Percentiles rank a stretch among this genome's conserved stretches.
phyloP scores from a whole-genome alignment of 805 yeast genomes.

The Osmozyma mogii region DNA sequence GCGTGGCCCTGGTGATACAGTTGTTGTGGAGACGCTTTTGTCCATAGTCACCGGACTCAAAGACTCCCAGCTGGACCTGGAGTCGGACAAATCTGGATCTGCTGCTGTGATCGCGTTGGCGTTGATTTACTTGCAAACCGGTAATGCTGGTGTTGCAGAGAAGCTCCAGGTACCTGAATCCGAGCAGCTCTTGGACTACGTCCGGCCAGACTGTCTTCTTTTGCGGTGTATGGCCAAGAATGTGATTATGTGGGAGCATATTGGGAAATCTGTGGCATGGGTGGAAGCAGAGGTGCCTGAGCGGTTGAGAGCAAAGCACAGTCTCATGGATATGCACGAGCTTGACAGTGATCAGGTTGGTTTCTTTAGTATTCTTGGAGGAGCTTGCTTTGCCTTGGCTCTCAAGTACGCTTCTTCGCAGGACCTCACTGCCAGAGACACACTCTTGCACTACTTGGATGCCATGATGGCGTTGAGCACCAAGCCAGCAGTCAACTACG shows the following conservation, averaged over 20 bases:
- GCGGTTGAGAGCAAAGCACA: constrained; percentile 26
- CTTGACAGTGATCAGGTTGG: constrained; percentile 57
- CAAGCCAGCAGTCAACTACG: constrained; percentile 42
- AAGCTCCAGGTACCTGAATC: constrained; percentile 56
- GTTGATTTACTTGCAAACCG: constrained; percentile 65
- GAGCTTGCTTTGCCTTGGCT: constrained; percentile 67
- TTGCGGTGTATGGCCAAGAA: constrained; percentile 56
- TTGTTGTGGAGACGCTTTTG: constrained; percentile 52
- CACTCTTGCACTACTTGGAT: constrained; percentile 50
- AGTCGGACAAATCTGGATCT: constrained; percentile 53
- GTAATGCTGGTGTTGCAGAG: constrained; percentile 49
- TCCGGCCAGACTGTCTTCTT: constrained; percentile 71
- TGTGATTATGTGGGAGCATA: constrained; percentile 64
- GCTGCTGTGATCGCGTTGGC: constrained; percentile 76
- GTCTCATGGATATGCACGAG: constrained; percentile 11
- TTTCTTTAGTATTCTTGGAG: constrained; percentile 61
- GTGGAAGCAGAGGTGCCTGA: constrained; percentile 49
- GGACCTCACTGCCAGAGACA: constrained; percentile 43
- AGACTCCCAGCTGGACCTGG: constrained; percentile 54
- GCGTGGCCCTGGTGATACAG: constrained; percentile 52
- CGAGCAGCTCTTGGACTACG: constrained; percentile 52
- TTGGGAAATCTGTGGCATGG: constrained; percentile 48
- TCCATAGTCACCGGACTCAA: constrained; percentile 51
- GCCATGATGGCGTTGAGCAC: constrained; percentile 36
- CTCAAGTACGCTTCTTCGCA: constrained; percentile 69